Evolutionary conservation across 2,329 filamentous ascomycete species (phyloP).

Genomic region (Alternaria ethzedia): DNA sequence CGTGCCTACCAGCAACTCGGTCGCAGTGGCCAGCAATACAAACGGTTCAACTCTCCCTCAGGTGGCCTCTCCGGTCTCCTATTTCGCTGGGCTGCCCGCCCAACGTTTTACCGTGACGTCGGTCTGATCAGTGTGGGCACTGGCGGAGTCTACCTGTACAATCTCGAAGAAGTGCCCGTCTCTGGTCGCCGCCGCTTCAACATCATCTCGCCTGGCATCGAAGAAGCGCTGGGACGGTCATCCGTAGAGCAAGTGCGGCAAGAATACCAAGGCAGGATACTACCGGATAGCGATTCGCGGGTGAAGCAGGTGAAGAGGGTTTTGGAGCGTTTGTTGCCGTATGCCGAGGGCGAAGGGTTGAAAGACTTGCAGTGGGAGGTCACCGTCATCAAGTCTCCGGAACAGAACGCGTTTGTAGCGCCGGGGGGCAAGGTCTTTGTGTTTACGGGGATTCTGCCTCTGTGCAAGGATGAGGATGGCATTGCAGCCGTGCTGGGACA

Average conservation of each 20-base stretch:
- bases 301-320: constrained; percentile 66
- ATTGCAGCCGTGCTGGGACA: constrained; percentile 79
- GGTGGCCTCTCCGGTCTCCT: constrained; percentile 31
- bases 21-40: constrained; percentile 32
- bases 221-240: constrained; percentile 60
- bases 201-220: constrained; percentile 63
- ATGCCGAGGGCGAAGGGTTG: constrained; percentile 58
- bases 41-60: constrained; percentile 33
- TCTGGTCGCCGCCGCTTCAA: constrained; percentile 78
- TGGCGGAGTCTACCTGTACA: constrained; percentile 68
- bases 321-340: constrained; percentile 70
- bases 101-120: constrained; percentile 57
- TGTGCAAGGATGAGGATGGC: constrained; percentile 70
- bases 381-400: constrained; percentile 72
- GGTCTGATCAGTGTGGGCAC: constrained; percentile 51
- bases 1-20: constrained; percentile 34
- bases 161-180: constrained; percentile 75
- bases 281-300: constrained; percentile 66
- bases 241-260: constrained; percentile 65
- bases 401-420: constrained; percentile 77
- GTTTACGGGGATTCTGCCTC: constrained; percentile 72
- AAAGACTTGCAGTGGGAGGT: constrained; percentile 69
- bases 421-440: constrained; percentile 83
- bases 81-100: constrained; percentile 50
- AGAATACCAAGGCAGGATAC: constrained; percentile 60